Percentiles rank a stretch among this genome's conserved stretches.
Evolutionary conservation across 805 yeast species (phyloP).

Genomic region (Saturnispora halmiae): DNA sequence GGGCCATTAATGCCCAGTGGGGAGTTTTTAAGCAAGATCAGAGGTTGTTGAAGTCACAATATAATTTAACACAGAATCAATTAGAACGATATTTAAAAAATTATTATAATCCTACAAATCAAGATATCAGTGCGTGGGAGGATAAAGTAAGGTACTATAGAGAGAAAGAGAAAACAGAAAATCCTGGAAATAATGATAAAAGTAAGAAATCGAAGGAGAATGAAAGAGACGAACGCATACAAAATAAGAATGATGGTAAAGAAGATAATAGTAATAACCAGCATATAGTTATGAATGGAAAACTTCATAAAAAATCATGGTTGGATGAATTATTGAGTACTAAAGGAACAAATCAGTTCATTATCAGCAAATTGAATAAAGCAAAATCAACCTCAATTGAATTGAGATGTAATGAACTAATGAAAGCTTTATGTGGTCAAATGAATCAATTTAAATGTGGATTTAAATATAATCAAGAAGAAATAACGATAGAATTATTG

Average conservation of each 20-base stretch:
- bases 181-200: too few relatives aligned
- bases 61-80: not conserved
- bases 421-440: not conserved
- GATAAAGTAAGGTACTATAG: constrained; percentile 1
- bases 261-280: too few relatives aligned
- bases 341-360: not conserved
- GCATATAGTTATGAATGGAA: too few relatives aligned
- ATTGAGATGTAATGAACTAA: not conserved
- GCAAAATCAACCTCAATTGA: not conserved
- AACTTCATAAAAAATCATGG: too few relatives aligned
- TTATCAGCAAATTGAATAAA: not conserved
- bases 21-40: constrained; percentile 3
- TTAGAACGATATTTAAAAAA: constrained; percentile 7
- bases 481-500: not conserved
- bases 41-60: constrained; percentile 2
- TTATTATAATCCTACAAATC: constrained; percentile 2
- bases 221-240: too few relatives aligned
- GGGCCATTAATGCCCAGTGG: constrained; percentile 6
- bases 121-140: constrained; percentile 1
- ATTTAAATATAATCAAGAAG: constrained; percentile 1
- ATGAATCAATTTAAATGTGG: constrained; percentile 3
- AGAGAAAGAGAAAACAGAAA: too few relatives aligned
- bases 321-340: not conserved
- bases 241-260: not conserved
- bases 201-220: too few relatives aligned